Evolutionary conservation across 2,329 filamentous ascomycete genomes (phyloP), one percentile per base, ranked within the genome.

Genomic region (Xylariaceae sp.): DNA sequence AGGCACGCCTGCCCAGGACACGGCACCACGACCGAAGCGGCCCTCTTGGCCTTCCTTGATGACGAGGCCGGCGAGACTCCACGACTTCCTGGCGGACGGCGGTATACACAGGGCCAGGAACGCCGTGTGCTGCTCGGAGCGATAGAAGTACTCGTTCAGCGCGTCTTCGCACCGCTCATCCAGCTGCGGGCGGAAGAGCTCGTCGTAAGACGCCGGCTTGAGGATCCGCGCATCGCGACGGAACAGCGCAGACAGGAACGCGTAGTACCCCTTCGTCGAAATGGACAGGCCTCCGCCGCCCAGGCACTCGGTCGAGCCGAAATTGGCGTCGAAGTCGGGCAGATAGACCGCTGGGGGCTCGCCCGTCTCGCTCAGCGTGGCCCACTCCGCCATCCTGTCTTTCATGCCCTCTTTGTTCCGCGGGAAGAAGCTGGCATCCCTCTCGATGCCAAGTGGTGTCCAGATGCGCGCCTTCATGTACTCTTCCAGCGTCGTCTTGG

Each of bases 161-260:
- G 41, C 42, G 33, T 54, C 39, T 36, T 55, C 52, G 17, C 34
- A 38, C 15, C 31, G 29, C 21, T 52, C 51, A 14, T 56, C 42
- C 3, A 58, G 52, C 34, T 58, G 55, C 0, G 55, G 52, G 1
- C 50, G 48, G 31, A 58, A 56, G 5, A 56, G 47, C 23, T 58
- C 54, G 3, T 31, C 37, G 31, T 50, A 54, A 1, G 48, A 52
- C 3, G 44, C 35, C 1, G 46, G 31, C 11, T n/a, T 43, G 3
- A 58, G 37, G 4, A 58, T 40, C n/a, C 32, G 47, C 3, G 43
- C 18, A n/a, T 57, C 53, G 3, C 52, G 50, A 8, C 50, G 44
- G 15, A 50, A 31, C 3, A 58, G 27, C 1, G 55, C 54, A 3
- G 50, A 50, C 2, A 57, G 38, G 14, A 58, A 52, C 2, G 46